Evolutionary conservation across 129 eudicot species (phyloP), one percentile per base, ranked within the genome.

Genomic region (Apium graveolens): DNA sequence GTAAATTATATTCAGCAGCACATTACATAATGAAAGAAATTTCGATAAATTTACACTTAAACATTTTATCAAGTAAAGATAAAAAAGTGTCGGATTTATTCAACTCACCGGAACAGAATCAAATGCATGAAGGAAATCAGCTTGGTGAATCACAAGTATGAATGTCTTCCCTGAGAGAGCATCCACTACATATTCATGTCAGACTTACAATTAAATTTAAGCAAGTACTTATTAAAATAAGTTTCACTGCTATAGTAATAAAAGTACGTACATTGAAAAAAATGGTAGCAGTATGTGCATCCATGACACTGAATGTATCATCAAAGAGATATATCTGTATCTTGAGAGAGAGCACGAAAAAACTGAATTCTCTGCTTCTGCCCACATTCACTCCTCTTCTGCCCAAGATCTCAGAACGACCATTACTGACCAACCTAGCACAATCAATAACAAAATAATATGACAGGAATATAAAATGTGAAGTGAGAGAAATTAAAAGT

Each of bases 231-330:
- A 43, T 9, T 9, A 45, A 55, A 29, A 69, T 12, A 26, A 69
- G 21, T n/a, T 66, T 43, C 45, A 18, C 11, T 17, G n/a, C 26
- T 39, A 32, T 39, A 72, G 76, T n/a, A 17, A 66, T 39, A 6
- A 14, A 16, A 37, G 35, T 39, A 73, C 76, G 78, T 82, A 95
- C 99, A 78, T 86, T 91, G 70, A 95, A 95, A 60, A 95, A 87
- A 87, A 89, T 90, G 1, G 91, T 83, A 24, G 97, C 97, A 72
- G 99, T 95, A 82, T 95, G 96, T 38, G 99, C 99, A 86, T 95
- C 99, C n/a, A 95, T 97, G 44, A 96, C 99, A 84, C 99, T 95
- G 77, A 95, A 95, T 26, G 98, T 97, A 78, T 95, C 98, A 84
- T 95, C 98, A 79, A 95, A 84, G 79, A 95, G 92, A 95, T 66